Conservation (phyloP, 768 basidiomycete genomes). For the Crepidotus variabilis region DNA sequence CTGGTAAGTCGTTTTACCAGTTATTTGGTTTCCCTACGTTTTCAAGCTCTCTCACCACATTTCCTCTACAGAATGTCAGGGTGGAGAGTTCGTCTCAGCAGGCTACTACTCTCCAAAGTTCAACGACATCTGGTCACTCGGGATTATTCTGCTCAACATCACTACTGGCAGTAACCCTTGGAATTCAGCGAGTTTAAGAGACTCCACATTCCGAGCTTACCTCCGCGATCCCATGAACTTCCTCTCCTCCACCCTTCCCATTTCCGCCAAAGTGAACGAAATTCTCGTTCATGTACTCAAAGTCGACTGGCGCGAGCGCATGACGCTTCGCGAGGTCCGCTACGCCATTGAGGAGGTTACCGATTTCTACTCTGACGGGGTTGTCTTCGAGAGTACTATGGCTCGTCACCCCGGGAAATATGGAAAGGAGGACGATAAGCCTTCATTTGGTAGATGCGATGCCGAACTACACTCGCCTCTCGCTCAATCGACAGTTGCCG, state of each 20-base stretch:
- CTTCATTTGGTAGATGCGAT: conserved; percentile 46
- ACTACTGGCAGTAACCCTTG: conserved; percentile 96
- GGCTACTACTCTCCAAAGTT: conserved; percentile 81
- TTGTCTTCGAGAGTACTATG: conserved; percentile 73
- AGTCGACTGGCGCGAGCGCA: conserved; percentile 40
- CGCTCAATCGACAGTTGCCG: conserved; percentile 25
- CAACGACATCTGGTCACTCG: conserved; percentile 97
- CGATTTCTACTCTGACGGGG: conserved; percentile 69
- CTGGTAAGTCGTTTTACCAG: conserved; percentile 55
- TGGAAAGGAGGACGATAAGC: conserved; percentile 64
- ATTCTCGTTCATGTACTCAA: conserved; percentile 77
- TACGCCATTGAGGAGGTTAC: conserved; percentile 49
- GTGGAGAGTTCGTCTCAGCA: conserved; percentile 69
- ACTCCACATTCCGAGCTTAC: conserved; percentile 93
- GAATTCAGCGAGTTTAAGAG: conserved; percentile 85
- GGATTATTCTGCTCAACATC: conserved; percentile 95
- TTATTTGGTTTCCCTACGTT: not conserved
- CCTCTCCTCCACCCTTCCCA: conserved; percentile 85
- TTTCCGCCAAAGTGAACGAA: conserved; percentile 71
- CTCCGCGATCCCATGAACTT: conserved; percentile 77
- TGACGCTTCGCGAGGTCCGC: conserved; percentile 49
- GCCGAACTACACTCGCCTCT: conserved; percentile 26
- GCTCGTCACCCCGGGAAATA: conserved; percentile 73
- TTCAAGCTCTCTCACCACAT: not conserved
- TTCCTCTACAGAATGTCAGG: conserved; percentile 76